Evolutionary conservation across 495 filamentous ascomycete species (phyloP).

Genomic region (Bathelium albidoporum): DNA sequence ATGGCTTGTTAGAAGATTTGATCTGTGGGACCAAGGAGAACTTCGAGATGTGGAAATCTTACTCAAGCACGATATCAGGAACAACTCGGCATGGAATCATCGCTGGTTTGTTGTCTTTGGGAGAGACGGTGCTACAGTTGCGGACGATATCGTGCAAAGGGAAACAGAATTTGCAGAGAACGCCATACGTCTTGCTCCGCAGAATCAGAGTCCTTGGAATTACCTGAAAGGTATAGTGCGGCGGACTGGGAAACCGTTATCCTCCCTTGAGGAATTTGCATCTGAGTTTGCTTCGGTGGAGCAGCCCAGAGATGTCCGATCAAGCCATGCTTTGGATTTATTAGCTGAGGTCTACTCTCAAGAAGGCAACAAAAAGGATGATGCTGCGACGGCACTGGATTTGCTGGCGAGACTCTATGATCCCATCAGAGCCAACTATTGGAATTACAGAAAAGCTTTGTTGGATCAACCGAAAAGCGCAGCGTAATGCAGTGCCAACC

Average conservation of each 20-base stretch:
- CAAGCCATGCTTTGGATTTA: slow-evolving; percentile 79
- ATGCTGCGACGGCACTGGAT: slow-evolving; percentile 54
- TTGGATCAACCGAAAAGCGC: slow-evolving; percentile 25
- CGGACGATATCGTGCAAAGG: slow-evolving; percentile 54
- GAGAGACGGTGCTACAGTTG: slow-evolving; percentile 28
- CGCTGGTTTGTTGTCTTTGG: slow-evolving; percentile 85
- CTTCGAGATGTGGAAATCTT: slow-evolving; percentile 57
- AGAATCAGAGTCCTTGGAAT: slow-evolving; percentile 90
- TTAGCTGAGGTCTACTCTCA: slow-evolving; percentile 71
- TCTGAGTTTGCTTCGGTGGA: slow-evolving; percentile 50
- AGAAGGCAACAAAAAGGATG: slow-evolving; percentile 43
- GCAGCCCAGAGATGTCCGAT: slow-evolving; percentile 30
- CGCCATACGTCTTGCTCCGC: slow-evolving; percentile 67
- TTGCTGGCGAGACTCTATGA: slow-evolving; percentile 79
- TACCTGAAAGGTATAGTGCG: slow-evolving; percentile 70
- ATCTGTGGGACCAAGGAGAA: slow-evolving; percentile 58
- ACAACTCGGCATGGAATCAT: slow-evolving; percentile 97
- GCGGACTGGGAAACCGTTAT: slow-evolving; percentile 49
- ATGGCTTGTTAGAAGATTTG: slow-evolving; percentile 78
- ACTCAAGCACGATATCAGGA: slow-evolving; percentile 68
- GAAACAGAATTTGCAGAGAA: slow-evolving; percentile 64
- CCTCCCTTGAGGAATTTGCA: slow-evolving; percentile 53
- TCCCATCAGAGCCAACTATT: slow-evolving; percentile 82
- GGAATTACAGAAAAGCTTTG: slow-evolving; percentile 61
- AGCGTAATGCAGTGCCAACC: neutral